phyloP scores from a whole-genome alignment of 192 early-diverging fungal species.

The Coemansia sp. region DNA sequence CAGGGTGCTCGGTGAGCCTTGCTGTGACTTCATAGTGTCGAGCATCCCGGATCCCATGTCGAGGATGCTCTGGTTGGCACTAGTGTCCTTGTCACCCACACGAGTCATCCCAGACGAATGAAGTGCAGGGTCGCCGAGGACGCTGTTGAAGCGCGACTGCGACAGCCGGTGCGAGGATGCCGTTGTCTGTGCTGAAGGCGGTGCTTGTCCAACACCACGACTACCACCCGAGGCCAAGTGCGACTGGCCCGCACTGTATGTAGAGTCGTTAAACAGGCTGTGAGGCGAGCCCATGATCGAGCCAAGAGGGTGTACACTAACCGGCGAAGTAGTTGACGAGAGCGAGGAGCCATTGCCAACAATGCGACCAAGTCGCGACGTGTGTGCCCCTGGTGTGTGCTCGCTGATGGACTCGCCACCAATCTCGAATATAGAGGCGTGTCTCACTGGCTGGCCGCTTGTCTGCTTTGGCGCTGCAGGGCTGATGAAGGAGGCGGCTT shows the following conservation, averaged over 20 bases:
- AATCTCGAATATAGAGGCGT: slow-evolving; percentile 55
- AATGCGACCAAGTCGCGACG: slow-evolving; percentile 31
- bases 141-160: slow-evolving; percentile 46
- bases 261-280: slow-evolving; percentile 41
- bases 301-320: slow-evolving; percentile 46
- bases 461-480: slow-evolving; percentile 21
- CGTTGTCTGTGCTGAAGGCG: neutral
- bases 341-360: slow-evolving; percentile 22
- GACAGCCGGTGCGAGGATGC: slow-evolving; percentile 31
- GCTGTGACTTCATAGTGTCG: slow-evolving; percentile 56
- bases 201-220: slow-evolving; percentile 9
- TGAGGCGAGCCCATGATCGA: slow-evolving; percentile 51
- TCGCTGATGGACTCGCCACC: slow-evolving; percentile 54
- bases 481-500: slow-evolving; percentile 23
- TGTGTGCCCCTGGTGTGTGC: neutral
- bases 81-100: slow-evolving; percentile 17
- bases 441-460: slow-evolving; percentile 19
- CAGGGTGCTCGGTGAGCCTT: slow-evolving; percentile 46
- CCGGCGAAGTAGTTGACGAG: slow-evolving; percentile 42
- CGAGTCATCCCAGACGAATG: slow-evolving; percentile 25
- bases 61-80: slow-evolving; percentile 15
- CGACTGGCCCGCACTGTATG: slow-evolving; percentile 24
- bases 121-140: slow-evolving; percentile 32
- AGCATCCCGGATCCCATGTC: slow-evolving; percentile 44
- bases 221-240: neutral